These are phyloP conservation scores for Verticillium klebahnii DNA, from an alignment of 2,329 filamentous ascomycete species.

Conservation along the genomic window DNA sequence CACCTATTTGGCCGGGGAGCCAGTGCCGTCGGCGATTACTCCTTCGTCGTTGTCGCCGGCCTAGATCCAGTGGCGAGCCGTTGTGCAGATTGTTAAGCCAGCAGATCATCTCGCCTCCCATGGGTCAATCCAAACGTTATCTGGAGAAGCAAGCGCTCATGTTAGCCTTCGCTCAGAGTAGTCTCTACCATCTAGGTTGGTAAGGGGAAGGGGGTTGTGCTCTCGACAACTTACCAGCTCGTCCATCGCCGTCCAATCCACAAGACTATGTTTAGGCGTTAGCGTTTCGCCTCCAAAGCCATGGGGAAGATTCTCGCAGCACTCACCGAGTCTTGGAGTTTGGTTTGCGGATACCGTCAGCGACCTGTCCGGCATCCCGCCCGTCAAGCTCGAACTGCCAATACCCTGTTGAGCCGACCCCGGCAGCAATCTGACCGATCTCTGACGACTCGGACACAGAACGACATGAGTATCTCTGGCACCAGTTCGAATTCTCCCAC, in stretches of 20 bases:
- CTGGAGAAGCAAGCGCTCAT: background rate
- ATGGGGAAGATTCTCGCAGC: too few relatives aligned
- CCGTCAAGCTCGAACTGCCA: conserved; percentile 11
- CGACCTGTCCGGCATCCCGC: conserved; percentile 3
- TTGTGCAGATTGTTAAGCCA: conserved; percentile 8
- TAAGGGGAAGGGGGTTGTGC: too few relatives aligned
- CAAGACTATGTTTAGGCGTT: background rate
- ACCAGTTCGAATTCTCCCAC: too few relatives aligned
- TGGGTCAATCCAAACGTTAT: conserved; percentile 13
- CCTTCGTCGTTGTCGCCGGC: conserved; percentile 9
- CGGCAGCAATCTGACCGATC: conserved; percentile 7
- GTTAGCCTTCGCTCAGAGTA: too few relatives aligned
- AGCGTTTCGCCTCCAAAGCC: too few relatives aligned
- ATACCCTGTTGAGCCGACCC: conserved; percentile 7
- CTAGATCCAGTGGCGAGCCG: conserved; percentile 6
- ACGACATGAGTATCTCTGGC: background rate
- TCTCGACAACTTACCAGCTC: conserved; percentile 5
- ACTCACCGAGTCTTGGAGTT: too few relatives aligned
- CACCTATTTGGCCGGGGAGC: conserved; percentile 1
- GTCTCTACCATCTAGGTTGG: too few relatives aligned
- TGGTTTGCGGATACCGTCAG: background rate
- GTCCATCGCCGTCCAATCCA: conserved; percentile 16
- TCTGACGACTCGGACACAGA: conserved; percentile 2
- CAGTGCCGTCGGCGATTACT: conserved; percentile 11
- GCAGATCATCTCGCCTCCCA: conserved; percentile 10